These are phyloP conservation scores for sweet orange (Citrus sinensis) DNA, from an alignment of 345 rosid species.

Conservation along the genomic window DNA sequence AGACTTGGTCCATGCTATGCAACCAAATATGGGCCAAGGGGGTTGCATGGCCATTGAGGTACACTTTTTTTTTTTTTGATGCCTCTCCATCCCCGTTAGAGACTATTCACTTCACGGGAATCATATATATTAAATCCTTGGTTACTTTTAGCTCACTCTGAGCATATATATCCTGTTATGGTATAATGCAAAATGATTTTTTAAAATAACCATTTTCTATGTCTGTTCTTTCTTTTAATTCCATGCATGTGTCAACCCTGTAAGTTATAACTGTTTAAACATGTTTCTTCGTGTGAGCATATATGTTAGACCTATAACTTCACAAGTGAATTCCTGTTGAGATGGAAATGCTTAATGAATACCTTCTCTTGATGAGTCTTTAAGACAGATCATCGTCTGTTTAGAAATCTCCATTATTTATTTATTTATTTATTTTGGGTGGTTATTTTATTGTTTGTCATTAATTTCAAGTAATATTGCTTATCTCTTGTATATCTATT, in stretches of 20 bases:
- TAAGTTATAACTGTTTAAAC: neutral
- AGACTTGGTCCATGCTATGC: conserved; percentile 94
- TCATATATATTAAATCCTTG: neutral
- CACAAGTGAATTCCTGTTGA: neutral
- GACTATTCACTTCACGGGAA: neutral
- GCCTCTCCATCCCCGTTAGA: neutral
- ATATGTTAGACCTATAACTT: neutral
- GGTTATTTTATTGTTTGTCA: too few species aligned
- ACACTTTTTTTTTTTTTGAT: conserved; percentile 9
- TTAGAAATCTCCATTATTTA: too few species aligned
- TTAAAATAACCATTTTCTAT: neutral
- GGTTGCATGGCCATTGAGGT: conserved; percentile 99
- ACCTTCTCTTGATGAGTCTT: neutral
- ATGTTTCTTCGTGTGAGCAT: neutral
- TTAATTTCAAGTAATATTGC: too few species aligned
- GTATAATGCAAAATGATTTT: neutral
- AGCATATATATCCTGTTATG: neutral
- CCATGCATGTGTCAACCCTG: neutral
- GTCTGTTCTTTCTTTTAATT: neutral
- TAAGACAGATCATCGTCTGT: too few species aligned
- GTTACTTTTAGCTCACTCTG: neutral
- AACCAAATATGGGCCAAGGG: conserved; percentile 94
- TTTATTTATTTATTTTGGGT: too few species aligned
- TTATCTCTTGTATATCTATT: too few species aligned
- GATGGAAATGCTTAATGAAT: neutral